Evolutionary conservation across 331 rosid genomes (phyloP), one percentile per base, ranked within the genome.

Genomic region (Malus hybrid): DNA sequence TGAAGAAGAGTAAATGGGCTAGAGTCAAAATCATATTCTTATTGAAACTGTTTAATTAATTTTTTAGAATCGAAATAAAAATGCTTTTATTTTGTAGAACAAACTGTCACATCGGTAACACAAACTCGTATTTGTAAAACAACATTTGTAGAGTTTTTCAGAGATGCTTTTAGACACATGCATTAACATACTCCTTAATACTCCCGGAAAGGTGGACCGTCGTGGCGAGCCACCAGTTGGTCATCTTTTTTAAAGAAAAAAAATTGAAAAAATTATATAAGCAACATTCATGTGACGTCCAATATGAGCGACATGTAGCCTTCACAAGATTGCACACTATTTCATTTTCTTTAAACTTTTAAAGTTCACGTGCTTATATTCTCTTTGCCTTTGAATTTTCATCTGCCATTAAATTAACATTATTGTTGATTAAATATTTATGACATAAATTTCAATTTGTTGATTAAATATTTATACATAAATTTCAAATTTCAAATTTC

Each of bases 181-280:
- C 16, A 1, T 15, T 14, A 5, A 48, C 19, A 2, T 14, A 14
- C 4, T 15, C 4, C 6, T 15, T 50, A 15, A 50, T 15, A 50
- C 10, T 36, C 3, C 3, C 42, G 1, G 42, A 36, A 36, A 36
- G 3, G 0, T 2, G 11, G 1, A 36, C 1, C 0, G 42, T 0
- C 42, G 11, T 36, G 11, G 3, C 42, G 3, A 36, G 3, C 11
- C 42, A 36, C 42, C 1, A 36, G 3, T 2, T 8, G 10, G 42
- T 36, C 3, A 0, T 36, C 11, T 36, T 31, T 8, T 8, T 8
- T 0, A 8, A 50, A 48, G n/a, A n/a, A 14, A 48, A 48, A 48
- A 14, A 48, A 48, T 48, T 48, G n/a, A 22, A 5, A 14, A 64
- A 2, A 64, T 29, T 16, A 18, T 32, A 64, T 18, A 34, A 13